A percentile compares a stretch with the other conserved stretches of the same genome.
phyloP scores from a whole-genome alignment of 352 stramenopile species.

The Phytopythium cucurbitacearum region DNA sequence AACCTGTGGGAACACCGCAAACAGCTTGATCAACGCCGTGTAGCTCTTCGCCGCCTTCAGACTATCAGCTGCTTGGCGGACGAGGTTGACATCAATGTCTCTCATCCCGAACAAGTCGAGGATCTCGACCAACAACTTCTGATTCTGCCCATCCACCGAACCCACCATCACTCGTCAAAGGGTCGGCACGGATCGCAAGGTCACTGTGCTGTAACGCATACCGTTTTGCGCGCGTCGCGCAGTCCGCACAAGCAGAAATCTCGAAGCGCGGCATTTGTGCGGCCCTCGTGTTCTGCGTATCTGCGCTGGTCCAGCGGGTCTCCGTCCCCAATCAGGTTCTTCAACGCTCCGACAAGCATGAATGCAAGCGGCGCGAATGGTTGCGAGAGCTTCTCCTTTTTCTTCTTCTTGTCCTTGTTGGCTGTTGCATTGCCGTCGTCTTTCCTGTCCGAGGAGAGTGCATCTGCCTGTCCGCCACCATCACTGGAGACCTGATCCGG shows the following conservation, averaged over 20 bases:
- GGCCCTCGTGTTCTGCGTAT: constrained; percentile 13
- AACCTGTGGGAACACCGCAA: constrained; percentile 23
- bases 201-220: constrained; percentile 1
- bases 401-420: constrained; percentile 9
- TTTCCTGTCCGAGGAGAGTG: background rate
- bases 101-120: constrained; percentile 44
- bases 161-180: background rate
- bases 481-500: too few relatives aligned
- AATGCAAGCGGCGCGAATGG: constrained; percentile 54
- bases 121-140: constrained; percentile 56
- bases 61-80: constrained; percentile 14
- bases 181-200: too few relatives aligned
- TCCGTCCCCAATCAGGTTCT: constrained; percentile 19
- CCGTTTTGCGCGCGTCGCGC: constrained; percentile 10
- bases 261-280: constrained; percentile 16
- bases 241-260: constrained; percentile 27
- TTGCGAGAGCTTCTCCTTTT: constrained; percentile 29
- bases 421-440: background rate
- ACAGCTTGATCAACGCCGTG: constrained; percentile 45
- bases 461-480: too few relatives aligned
- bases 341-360: constrained; percentile 49
- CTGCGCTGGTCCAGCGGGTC: background rate
- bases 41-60: constrained; percentile 39
- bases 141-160: constrained; percentile 21
- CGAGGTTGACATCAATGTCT: constrained; percentile 11